phyloP scores from a whole-genome alignment of 23 red algal genomes.

The Gracilaria gracilis region DNA sequence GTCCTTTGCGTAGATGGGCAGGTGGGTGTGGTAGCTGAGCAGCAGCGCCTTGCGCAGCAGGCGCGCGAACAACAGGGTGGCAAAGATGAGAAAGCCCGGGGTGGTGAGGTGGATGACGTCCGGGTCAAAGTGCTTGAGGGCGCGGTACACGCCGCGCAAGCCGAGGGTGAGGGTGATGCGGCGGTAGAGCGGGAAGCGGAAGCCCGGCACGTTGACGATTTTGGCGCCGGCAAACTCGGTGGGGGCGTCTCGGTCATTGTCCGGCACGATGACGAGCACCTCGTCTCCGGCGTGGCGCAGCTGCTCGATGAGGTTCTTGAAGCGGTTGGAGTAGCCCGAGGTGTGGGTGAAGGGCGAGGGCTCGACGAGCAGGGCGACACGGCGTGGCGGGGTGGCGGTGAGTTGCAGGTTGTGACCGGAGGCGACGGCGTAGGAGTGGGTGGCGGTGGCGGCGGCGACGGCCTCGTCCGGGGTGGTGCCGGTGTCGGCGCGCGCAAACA shows the following conservation, averaged over 20 bases:
- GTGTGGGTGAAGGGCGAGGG: constrained; percentile 97
- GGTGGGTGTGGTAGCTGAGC: constrained; percentile 94
- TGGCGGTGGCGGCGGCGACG: constrained; percentile 52
- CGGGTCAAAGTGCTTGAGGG: constrained; percentile 83
- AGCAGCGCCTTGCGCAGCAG: constrained; percentile 91
- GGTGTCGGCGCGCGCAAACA: constrained; percentile 41
- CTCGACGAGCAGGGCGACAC: constrained; percentile 92
- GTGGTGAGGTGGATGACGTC: constrained; percentile 96
- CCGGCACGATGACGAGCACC: constrained; percentile 91
- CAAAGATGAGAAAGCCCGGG: constrained; percentile 91
- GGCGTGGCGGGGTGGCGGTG: constrained; percentile 61
- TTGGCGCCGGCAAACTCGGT: constrained; percentile 84
- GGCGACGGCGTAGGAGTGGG: constrained; percentile 53
- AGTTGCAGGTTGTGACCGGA: constrained; percentile 53
- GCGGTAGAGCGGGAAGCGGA: constrained; percentile 92
- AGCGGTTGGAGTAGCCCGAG: constrained; percentile 93
- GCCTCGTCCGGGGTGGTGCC: constrained; percentile 42
- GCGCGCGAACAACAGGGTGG: constrained; percentile 85
- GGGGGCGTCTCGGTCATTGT: constrained; percentile 84
- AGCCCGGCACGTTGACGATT: constrained; percentile 85
- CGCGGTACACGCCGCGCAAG: constrained; percentile 73
- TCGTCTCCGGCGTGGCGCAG: constrained; percentile 88
- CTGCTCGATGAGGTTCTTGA: constrained; percentile 82
- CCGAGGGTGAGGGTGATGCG: constrained; percentile 90
- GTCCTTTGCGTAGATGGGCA: constrained; percentile 87